Conservation (phyloP, 2,329 filamentous ascomycete species). For the Fusarium albosuccineum region DNA sequence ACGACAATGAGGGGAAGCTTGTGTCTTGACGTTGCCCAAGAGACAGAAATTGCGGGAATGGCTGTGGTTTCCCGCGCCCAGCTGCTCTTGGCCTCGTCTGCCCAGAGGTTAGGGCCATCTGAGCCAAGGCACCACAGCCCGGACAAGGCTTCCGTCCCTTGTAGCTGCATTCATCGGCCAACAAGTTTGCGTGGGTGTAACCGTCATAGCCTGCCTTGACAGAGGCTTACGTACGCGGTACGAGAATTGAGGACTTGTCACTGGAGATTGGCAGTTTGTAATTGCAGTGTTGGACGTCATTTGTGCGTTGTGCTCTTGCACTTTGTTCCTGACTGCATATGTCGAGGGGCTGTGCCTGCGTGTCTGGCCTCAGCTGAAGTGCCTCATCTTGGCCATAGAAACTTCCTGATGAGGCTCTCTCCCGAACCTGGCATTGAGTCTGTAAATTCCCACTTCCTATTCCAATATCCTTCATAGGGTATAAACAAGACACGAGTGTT, state of each 20-base stretch:
- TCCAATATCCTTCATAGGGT: too few relatives aligned
- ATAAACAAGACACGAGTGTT: too few relatives aligned
- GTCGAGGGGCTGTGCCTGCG: not conserved
- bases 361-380: not conserved
- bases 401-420: too few relatives aligned
- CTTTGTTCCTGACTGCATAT: not conserved
- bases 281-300: conserved; percentile 3
- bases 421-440: too few relatives aligned
- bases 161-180: not conserved
- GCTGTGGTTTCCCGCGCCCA: not conserved
- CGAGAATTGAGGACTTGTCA: not conserved
- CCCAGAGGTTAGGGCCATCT: not conserved
- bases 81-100: conserved; percentile 4
- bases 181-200: not conserved
- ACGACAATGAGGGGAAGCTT: too few relatives aligned
- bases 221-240: not conserved
- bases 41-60: not conserved
- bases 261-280: not conserved
- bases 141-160: not conserved
- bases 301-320: not conserved
- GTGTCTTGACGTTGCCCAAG: not conserved
- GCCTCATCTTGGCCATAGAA: not conserved
- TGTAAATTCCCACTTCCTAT: too few relatives aligned
- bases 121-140: not conserved
- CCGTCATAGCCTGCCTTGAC: not conserved